phyloP scores from a whole-genome alignment of 179 eudicot species.

The Nepenthes alata region DNA sequence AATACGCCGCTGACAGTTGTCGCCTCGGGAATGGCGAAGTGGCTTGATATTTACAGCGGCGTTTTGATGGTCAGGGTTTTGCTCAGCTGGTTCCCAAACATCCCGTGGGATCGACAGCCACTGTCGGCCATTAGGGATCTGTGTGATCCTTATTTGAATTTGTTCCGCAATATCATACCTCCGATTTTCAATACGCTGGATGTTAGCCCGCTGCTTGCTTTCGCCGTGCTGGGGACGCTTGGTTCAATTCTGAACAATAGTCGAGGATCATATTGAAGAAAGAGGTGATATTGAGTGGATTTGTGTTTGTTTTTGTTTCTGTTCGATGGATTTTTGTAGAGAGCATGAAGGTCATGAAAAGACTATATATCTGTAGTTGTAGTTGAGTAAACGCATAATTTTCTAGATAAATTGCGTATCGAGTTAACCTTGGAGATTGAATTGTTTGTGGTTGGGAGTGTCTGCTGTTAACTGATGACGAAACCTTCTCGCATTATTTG shows the following conservation, averaged over 20 bases:
- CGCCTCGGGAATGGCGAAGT: conserved; percentile 51
- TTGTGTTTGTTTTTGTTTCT: neutral
- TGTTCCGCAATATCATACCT: conserved; percentile 64
- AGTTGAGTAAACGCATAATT: no score
- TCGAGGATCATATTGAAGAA: neutral
- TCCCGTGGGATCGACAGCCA: conserved; percentile 76
- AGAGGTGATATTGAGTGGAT: neutral
- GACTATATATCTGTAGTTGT: no score
- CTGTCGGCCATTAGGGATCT: conserved; percentile 59
- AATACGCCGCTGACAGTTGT: conserved; percentile 47
- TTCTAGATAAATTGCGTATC: no score
- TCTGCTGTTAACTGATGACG: no score
- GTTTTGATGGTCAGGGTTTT: conserved; percentile 66
- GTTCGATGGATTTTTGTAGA: neutral
- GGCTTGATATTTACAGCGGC: conserved; percentile 63
- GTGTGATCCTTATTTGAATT: conserved; percentile 64
- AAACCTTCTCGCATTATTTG: no score
- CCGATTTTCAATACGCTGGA: conserved; percentile 55
- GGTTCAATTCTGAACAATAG: conserved; percentile 29
- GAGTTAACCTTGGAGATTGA: no score
- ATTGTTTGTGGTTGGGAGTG: no score
- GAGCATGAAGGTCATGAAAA: no score
- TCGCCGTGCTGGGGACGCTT: conserved; percentile 48
- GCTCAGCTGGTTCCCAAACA: conserved; percentile 72
- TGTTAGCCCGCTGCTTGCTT: conserved; percentile 69